phyloP scores from a whole-genome alignment of 2,329 filamentous ascomycete genomes.

The Diaporthe australafricana region DNA sequence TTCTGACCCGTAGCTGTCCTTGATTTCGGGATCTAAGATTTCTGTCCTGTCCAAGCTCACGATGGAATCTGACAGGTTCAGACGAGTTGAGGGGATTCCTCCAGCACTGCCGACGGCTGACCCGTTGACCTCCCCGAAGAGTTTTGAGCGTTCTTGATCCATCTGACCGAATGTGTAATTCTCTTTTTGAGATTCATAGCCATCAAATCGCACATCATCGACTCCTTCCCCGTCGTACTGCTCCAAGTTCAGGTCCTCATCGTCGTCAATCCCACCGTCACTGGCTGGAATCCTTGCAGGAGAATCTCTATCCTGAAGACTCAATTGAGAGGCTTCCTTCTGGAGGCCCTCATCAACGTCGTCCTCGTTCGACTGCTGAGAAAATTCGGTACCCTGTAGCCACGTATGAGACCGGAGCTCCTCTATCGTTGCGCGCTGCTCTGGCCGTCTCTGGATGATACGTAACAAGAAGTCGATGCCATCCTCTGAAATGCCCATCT shows the following conservation, averaged over 20 bases:
- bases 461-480: slow-evolving; percentile 79
- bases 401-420: slow-evolving; percentile 80
- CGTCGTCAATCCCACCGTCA: slow-evolving; percentile 45
- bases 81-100: slow-evolving; percentile 58
- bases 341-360: slow-evolving; percentile 70
- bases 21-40: slow-evolving; percentile 55
- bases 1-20: slow-evolving; percentile 61
- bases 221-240: slow-evolving; percentile 44
- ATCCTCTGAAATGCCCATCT: slow-evolving; percentile 68
- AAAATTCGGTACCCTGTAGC: slow-evolving; percentile 61
- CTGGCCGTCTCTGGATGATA: slow-evolving; percentile 87
- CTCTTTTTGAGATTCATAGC: slow-evolving; percentile 82
- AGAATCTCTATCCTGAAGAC: slow-evolving; percentile 60
- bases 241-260: slow-evolving; percentile 39
- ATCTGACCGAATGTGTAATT: slow-evolving; percentile 75
- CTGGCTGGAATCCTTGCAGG: slow-evolving; percentile 39
- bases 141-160: slow-evolving; percentile 50
- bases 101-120: slow-evolving; percentile 67
- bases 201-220: slow-evolving; percentile 54
- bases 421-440: slow-evolving; percentile 78
- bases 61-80: slow-evolving; percentile 59
- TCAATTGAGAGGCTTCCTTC: slow-evolving; percentile 72
- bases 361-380: slow-evolving; percentile 68
- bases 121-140: slow-evolving; percentile 67
- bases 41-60: slow-evolving; percentile 48